Percentiles rank a stretch among this genome's conserved stretches.
phyloP scores from a whole-genome alignment of 2,329 filamentous ascomycete species.

The Colletotrichum spaethianum region DNA sequence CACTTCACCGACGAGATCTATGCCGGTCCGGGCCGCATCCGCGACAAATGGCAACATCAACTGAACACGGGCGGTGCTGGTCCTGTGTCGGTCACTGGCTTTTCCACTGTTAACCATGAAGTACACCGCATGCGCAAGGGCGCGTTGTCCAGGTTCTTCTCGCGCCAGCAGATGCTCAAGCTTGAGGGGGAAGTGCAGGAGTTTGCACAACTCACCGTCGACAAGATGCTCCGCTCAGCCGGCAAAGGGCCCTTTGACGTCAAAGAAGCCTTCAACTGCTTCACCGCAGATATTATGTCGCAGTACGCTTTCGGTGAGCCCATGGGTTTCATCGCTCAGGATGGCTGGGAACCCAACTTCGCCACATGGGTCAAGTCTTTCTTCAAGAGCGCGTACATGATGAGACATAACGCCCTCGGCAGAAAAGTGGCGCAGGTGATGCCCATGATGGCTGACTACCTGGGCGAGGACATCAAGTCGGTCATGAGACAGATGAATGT shows the following conservation, averaged over 20 bases:
- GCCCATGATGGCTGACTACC: constrained; percentile 45
- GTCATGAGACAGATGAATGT: constrained; percentile 48
- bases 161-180: constrained; percentile 44
- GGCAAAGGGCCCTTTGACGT: constrained; percentile 49
- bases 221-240: constrained; percentile 43
- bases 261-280: constrained; percentile 55
- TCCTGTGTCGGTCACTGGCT: constrained; percentile 43
- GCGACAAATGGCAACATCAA: constrained; percentile 45
- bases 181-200: constrained; percentile 36
- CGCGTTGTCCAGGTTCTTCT: constrained; percentile 52
- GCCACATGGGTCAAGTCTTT: constrained; percentile 52
- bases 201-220: constrained; percentile 33
- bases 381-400: constrained; percentile 50
- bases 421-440: constrained; percentile 46
- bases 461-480: constrained; percentile 45
- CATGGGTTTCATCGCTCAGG: constrained; percentile 50
- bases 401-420: constrained; percentile 49
- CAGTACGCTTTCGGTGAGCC: constrained; percentile 54
- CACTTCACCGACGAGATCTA: constrained; percentile 57
- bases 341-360: constrained; percentile 52
- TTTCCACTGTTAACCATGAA: constrained; percentile 49
- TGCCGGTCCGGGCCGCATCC: constrained; percentile 41
- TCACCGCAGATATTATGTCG: constrained; percentile 56
- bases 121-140: constrained; percentile 51
- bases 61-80: constrained; percentile 45